Conservation (phyloP, 306 rosid genomes). For the Prunus padus region DNA sequence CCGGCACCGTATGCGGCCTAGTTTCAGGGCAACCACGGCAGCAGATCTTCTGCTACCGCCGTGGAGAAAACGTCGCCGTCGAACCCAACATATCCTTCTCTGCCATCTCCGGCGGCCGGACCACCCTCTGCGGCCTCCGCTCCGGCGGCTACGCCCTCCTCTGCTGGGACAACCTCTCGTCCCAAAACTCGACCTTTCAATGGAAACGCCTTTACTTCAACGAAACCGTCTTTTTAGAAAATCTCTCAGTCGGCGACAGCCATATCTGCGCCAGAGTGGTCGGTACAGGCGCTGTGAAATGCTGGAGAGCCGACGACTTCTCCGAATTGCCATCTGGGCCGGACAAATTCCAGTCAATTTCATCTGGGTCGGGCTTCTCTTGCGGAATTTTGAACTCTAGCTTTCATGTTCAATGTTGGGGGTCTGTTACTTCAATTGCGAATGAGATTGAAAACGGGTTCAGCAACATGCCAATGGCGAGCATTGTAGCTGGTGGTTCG, state of each 20-base stretch:
- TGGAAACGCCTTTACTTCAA: conserved; percentile 43
- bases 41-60: conserved; percentile 57
- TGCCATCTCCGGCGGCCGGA: conserved; percentile 63
- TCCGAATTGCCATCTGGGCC: conserved; percentile 28
- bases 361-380: conserved; percentile 82
- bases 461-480: conserved; percentile 50
- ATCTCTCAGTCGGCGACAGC: conserved; percentile 60
- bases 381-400: conserved; percentile 54
- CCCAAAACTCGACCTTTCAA: conserved; percentile 20
- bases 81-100: conserved; percentile 56
- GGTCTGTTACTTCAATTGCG: conserved; percentile 25
- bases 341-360: conserved; percentile 43
- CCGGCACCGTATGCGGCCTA: conserved; percentile 72
- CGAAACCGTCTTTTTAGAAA: conserved; percentile 39
- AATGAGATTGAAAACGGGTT: conserved; percentile 41
- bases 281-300: conserved; percentile 38
- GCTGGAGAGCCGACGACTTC: conserved; percentile 50
- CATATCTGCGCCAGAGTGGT: conserved; percentile 64
- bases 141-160: conserved; percentile 45
- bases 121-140: conserved; percentile 66
- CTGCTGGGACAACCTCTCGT: conserved; percentile 51
- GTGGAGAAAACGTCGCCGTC: conserved; percentile 34
- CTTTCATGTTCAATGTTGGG: conserved; percentile 63
- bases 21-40: conserved; percentile 45
- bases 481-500: conserved; percentile 55